A percentile compares a stretch with the other conserved stretches of the same genome.
These are phyloP conservation scores for Stellera chamaejasme DNA, from an alignment of 345 rosid genomes.

Conservation along the genomic window DNA sequence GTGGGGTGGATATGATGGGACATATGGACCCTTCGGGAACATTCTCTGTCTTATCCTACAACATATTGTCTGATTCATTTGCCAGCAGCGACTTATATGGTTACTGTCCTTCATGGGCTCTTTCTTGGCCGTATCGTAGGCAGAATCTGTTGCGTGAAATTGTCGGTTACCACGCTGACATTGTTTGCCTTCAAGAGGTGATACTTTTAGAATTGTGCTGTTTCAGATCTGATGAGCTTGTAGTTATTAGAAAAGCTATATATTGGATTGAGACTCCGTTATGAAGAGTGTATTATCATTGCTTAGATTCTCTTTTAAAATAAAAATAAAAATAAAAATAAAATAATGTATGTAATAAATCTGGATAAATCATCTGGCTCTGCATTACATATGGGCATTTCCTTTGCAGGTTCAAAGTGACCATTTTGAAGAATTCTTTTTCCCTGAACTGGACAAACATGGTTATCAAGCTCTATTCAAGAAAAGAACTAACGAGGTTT, in stretches of 20 bases:
- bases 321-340: too few species aligned
- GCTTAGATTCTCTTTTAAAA: too few species aligned
- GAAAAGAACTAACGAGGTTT: slow-evolving; percentile 88
- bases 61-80: slow-evolving; percentile 73
- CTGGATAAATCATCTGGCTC: not conserved
- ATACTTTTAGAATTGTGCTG: slow-evolving; percentile 1
- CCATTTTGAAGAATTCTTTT: slow-evolving; percentile 83
- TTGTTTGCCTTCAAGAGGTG: slow-evolving; percentile 98
- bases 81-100: slow-evolving; percentile 77
- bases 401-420: slow-evolving; percentile 80
- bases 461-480: slow-evolving; percentile 88
- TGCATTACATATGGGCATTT: slow-evolving; percentile 3
- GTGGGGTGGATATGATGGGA: slow-evolving; percentile 51
- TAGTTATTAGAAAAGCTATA: not conserved
- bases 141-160: slow-evolving; percentile 90
- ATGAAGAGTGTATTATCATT: not conserved
- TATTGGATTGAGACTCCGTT: not conserved
- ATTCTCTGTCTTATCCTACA: slow-evolving; percentile 89
- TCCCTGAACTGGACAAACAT: slow-evolving; percentile 93
- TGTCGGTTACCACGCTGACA: slow-evolving; percentile 86
- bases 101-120: slow-evolving; percentile 98
- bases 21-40: slow-evolving; percentile 66
- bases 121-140: slow-evolving; percentile 92
- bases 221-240: not conserved
- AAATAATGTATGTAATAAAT: slow-evolving; percentile 1